Percentiles rank a stretch among this genome's conserved stretches.
phyloP scores from a whole-genome alignment of 2,329 filamentous ascomycete species.

The Amesomyces nigricolor region DNA sequence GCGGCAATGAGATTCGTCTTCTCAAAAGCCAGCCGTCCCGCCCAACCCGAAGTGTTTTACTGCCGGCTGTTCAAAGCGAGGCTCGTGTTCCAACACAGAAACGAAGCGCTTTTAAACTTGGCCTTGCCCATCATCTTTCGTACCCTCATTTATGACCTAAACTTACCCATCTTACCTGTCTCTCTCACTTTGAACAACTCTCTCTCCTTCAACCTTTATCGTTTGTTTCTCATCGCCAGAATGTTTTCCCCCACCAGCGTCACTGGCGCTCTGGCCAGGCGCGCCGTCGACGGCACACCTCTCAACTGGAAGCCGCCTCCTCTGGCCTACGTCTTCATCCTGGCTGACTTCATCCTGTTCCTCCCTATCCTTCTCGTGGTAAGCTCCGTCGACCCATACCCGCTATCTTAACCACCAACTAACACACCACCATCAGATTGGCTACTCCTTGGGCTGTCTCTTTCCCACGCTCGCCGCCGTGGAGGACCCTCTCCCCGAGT shows the following conservation, averaged over 20 bases:
- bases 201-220: neutral
- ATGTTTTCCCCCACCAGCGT: neutral
- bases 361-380: slow-evolving; percentile 42
- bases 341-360: slow-evolving; percentile 40
- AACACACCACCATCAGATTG: slow-evolving; percentile 32
- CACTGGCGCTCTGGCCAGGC: slow-evolving; percentile 15
- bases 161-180: neutral
- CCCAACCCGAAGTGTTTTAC: neutral
- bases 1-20: neutral
- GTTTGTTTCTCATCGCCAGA: too few species aligned
- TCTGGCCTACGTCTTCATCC: slow-evolving; percentile 37
- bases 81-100: neutral
- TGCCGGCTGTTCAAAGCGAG: neutral
- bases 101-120: neutral
- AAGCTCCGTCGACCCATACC: slow-evolving; percentile 22
- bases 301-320: slow-evolving; percentile 30
- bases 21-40: neutral
- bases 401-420: neutral
- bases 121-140: neutral
- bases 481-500: slow-evolving; percentile 53
- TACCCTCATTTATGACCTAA: neutral
- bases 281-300: slow-evolving; percentile 9
- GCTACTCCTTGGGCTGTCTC: slow-evolving; percentile 47
- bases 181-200: neutral
- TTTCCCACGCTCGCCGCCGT: slow-evolving; percentile 52